Percentiles rank a stretch among this genome's conserved stretches.
Conservation (phyloP, 176 grass and related monocot species). For the Oryza meridionalis region DNA sequence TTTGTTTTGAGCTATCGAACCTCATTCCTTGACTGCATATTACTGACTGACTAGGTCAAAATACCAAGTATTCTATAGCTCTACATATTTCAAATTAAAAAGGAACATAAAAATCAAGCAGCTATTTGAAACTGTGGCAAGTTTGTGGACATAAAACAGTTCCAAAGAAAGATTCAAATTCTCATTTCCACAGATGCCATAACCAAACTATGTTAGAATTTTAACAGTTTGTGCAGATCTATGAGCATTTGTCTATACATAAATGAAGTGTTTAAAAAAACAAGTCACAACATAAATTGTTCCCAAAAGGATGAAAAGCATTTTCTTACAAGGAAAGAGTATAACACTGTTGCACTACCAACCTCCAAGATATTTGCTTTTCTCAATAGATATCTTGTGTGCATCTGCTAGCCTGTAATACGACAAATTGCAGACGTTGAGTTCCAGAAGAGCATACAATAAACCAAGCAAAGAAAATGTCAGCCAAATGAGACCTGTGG, state of each 20-base stretch:
- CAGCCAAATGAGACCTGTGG: too few relatives aligned
- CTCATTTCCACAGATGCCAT: conserved; percentile 5
- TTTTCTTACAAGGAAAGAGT: background rate
- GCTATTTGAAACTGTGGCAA: background rate
- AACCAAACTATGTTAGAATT: background rate
- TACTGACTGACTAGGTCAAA: conserved; percentile 14
- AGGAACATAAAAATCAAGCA: background rate
- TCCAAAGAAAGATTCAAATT: background rate
- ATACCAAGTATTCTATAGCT: background rate
- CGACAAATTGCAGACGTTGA: conserved; percentile 12
- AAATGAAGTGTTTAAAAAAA: background rate
- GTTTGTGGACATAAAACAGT: conserved; percentile 25
- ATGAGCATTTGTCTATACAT: background rate
- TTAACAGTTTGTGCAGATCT: background rate
- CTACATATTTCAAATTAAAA: conserved; percentile 17
- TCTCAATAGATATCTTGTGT: conserved; percentile 96
- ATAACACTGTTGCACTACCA: conserved; percentile 11
- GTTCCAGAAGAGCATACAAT: too few relatives aligned
- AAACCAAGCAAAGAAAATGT: too few relatives aligned
- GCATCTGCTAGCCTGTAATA: conserved; percentile 75
- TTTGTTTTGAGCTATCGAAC: conserved; percentile 7
- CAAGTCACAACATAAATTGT: background rate
- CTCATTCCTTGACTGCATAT: background rate
- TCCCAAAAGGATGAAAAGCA: background rate
- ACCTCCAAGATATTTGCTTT: conserved; percentile 99